Base-by-base conservation (phyloP, 192 early-diverging fungal species). In the Kappamyces sp. region DNA sequence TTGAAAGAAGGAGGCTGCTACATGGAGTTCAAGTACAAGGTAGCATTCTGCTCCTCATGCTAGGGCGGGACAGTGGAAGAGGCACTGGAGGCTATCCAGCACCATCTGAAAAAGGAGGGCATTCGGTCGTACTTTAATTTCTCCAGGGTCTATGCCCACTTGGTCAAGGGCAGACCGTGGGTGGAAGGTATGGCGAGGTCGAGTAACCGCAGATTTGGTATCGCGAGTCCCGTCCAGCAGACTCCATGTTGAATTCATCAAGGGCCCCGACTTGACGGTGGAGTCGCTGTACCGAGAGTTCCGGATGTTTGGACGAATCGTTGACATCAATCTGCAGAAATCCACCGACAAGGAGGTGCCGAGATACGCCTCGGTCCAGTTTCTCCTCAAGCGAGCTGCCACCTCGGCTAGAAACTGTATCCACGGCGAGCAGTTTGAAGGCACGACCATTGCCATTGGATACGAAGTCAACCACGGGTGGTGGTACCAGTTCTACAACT, bases 321-420 rank as follows among this genome's bases (percentile, higher is more conserved):
- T 84, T 15, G 87, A 91, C 61, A 90, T 98, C 61, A 74, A 74
- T 41, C 65, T 79, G 9, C 83, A 83, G 58, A 80, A 85, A 1
- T 61, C 73, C 1, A 62, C 73, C 1, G 67, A 67, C 51, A 95
- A 93, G 66, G 90, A 92, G 49, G 68, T 83, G 53, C 84, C 90
- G 40, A 78, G 85, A 47, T 87, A 78, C 69, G 95, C 91, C 0
- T 72, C 86, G 37, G 82, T 94, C 55, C 82, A 89, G 57, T 98
- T 87, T 65, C 72, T 82, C 36, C 69, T 77, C 44, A 78, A 88
- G 61, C 84, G 90, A 4, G 73, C 85, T 0, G 92, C 96, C n/a
- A 90, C 94, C 1, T 87, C 87, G 54, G 96, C 96, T 3, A 80
- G 87, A 37, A 93, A 91, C 62, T 98, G 96, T 71, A 70, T 93